These are phyloP conservation scores for Metarhizium rileyi DNA, from an alignment of 2,329 filamentous ascomycete species.

Conservation along the genomic window DNA sequence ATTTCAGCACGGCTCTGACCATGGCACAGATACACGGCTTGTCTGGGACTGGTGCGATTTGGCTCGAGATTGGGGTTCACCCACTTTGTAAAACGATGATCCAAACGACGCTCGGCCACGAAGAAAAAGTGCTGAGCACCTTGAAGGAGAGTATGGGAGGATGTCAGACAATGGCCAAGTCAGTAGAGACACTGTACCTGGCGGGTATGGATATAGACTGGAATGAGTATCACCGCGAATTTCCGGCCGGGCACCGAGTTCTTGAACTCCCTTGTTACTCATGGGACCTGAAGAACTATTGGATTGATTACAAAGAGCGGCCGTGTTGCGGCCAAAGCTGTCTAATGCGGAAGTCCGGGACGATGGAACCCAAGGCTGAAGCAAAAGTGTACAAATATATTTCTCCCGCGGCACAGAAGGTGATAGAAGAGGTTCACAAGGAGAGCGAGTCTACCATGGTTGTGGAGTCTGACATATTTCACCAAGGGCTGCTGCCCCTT, in stretches of 20 bases:
- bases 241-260: constrained; percentile 30
- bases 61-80: neutral
- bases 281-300: constrained; percentile 64
- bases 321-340: constrained; percentile 56
- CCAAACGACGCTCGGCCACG: neutral
- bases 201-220: constrained; percentile 23
- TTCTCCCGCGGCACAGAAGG: neutral
- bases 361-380: neutral
- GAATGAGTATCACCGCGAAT: constrained; percentile 41
- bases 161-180: neutral
- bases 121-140: neutral
- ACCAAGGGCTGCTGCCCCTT: neutral
- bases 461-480: constrained; percentile 31
- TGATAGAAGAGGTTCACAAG: constrained; percentile 41
- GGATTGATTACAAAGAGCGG: constrained; percentile 39
- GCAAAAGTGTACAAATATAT: neutral
- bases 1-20: neutral
- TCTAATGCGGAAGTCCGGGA: neutral
- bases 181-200: neutral
- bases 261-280: constrained; percentile 56
- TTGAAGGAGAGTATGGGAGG: neutral
- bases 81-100: neutral
- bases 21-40: neutral
- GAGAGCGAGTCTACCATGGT: constrained; percentile 45
- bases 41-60: neutral